Percentiles rank a stretch among this genome's conserved stretches.
These are phyloP conservation scores for Chaetomiaceae sp. DNA, from an alignment of 2,329 filamentous ascomycete species.

Conservation along the genomic window DNA sequence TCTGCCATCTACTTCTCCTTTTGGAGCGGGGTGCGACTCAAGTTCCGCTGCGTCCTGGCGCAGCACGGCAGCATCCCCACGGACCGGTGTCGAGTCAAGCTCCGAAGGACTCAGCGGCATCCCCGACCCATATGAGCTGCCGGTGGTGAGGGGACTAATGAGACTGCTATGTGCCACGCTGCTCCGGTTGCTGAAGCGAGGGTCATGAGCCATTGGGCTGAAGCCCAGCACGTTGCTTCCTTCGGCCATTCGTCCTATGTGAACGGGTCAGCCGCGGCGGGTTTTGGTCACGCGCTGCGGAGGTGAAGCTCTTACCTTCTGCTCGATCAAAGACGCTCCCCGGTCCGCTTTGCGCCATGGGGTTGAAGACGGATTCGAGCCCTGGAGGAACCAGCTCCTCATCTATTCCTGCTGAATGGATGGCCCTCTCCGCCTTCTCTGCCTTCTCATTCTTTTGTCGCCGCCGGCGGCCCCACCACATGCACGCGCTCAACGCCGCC, in stretches of 20 bases:
- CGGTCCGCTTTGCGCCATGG: slow-evolving; percentile 9
- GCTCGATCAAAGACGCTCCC: slow-evolving; percentile 15
- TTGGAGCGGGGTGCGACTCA: neutral
- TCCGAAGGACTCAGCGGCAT: slow-evolving; percentile 4
- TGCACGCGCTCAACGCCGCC: slow-evolving; percentile 9
- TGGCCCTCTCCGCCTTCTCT: slow-evolving; percentile 3
- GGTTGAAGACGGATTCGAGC: slow-evolving; percentile 17
- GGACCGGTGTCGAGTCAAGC: slow-evolving; percentile 16
- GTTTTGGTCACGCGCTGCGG: neutral
- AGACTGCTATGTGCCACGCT: neutral
- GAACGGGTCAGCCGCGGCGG: neutral
- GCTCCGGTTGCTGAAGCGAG: slow-evolving; percentile 5
- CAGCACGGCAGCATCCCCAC: no score
- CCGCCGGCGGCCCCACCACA: slow-evolving; percentile 17
- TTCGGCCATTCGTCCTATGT: slow-evolving; percentile 14
- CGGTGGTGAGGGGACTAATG: slow-evolving; percentile 2
- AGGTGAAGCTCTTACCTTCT: slow-evolving; percentile 10
- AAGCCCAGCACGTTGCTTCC: slow-evolving; percentile 4
- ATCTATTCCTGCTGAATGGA: slow-evolving; percentile 1
- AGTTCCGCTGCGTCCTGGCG: neutral
- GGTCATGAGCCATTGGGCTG: neutral
- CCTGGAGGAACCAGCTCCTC: slow-evolving; percentile 12
- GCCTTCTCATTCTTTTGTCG: slow-evolving; percentile 13
- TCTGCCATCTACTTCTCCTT: neutral
- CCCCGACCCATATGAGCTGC: neutral